Percentiles rank a stretch among this genome's conserved stretches.
Evolutionary conservation across 2,329 filamentous ascomycete genomes (phyloP).

Genomic region (Cladosporium austrohemisphaericum): DNA sequence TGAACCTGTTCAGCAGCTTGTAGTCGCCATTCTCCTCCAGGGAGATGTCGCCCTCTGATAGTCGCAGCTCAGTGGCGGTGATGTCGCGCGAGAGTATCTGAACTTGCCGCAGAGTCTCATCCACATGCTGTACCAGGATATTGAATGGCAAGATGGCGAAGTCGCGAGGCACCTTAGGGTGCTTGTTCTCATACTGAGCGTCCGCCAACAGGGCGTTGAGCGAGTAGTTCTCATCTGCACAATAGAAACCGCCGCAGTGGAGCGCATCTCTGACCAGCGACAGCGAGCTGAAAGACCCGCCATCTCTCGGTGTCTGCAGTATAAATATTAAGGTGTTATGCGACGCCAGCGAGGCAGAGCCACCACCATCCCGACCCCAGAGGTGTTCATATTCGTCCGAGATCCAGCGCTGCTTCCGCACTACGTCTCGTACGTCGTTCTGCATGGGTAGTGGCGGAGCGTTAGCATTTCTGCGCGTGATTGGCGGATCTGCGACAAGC

Average conservation of each 20-base stretch:
- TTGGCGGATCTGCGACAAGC: slow-evolving; percentile 20
- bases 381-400: slow-evolving; percentile 34
- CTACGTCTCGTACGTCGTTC: slow-evolving; percentile 23
- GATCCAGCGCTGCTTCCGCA: slow-evolving; percentile 32
- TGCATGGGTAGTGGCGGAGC: slow-evolving; percentile 26
- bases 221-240: slow-evolving; percentile 29
- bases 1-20: slow-evolving; percentile 33
- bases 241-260: slow-evolving; percentile 32
- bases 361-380: slow-evolving; percentile 33
- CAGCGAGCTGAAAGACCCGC: slow-evolving; percentile 32
- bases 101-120: slow-evolving; percentile 29
- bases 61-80: slow-evolving; percentile 31
- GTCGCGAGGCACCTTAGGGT: slow-evolving; percentile 33
- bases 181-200: slow-evolving; percentile 30
- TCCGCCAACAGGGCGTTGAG: slow-evolving; percentile 27
- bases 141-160: slow-evolving; percentile 33
- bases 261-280: slow-evolving; percentile 31
- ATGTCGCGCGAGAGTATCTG: slow-evolving; percentile 30
- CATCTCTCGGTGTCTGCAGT: slow-evolving; percentile 34
- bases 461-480: slow-evolving; percentile 27
- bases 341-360: slow-evolving; percentile 29
- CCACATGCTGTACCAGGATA: slow-evolving; percentile 30
- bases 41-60: slow-evolving; percentile 31
- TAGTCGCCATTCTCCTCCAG: slow-evolving; percentile 34
- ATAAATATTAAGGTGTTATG: slow-evolving; percentile 33